Evolutionary conservation across 495 filamentous ascomycete species (phyloP).

Genomic region (Neurospora intermedia): DNA sequence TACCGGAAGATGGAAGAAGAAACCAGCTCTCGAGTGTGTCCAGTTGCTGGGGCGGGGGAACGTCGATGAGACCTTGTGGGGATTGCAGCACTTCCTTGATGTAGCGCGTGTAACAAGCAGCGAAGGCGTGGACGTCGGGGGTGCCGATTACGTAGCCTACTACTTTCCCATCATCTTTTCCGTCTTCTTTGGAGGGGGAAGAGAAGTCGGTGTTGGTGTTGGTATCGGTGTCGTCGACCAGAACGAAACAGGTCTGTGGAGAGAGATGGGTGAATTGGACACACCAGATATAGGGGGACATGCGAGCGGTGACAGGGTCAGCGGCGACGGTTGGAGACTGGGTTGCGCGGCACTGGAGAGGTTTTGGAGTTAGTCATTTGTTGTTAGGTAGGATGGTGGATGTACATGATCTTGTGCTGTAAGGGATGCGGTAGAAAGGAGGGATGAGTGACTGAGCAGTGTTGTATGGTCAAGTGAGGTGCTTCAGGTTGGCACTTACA

Average conservation of each 20-base stretch:
- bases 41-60: slow-evolving; percentile 14
- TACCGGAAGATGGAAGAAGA: neutral
- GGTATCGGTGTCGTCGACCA: slow-evolving; percentile 28
- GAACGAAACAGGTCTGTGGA: slow-evolving; percentile 26
- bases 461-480: neutral
- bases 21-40: slow-evolving; percentile 13
- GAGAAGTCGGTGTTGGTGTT: slow-evolving; percentile 5
- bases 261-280: slow-evolving; percentile 32
- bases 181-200: neutral
- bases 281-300: slow-evolving; percentile 35
- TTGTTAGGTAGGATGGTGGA: neutral
- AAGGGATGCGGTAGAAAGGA: neutral
- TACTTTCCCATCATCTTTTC: neutral
- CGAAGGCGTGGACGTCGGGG: slow-evolving; percentile 25
- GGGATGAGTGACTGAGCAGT: neutral
- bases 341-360: slow-evolving; percentile 28
- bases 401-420: neutral
- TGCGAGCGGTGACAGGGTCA: slow-evolving; percentile 11
- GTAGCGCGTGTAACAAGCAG: slow-evolving; percentile 20
- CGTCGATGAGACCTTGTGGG: slow-evolving; percentile 9
- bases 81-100: slow-evolving; percentile 16
- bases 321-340: slow-evolving; percentile 24
- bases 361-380: neutral
- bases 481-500: slow-evolving; percentile 10
- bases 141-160: slow-evolving; percentile 33